Percentiles rank a stretch among this genome's conserved stretches.
phyloP scores from a whole-genome alignment of 345 rosid species.

The Lagerstroemia speciosa region DNA sequence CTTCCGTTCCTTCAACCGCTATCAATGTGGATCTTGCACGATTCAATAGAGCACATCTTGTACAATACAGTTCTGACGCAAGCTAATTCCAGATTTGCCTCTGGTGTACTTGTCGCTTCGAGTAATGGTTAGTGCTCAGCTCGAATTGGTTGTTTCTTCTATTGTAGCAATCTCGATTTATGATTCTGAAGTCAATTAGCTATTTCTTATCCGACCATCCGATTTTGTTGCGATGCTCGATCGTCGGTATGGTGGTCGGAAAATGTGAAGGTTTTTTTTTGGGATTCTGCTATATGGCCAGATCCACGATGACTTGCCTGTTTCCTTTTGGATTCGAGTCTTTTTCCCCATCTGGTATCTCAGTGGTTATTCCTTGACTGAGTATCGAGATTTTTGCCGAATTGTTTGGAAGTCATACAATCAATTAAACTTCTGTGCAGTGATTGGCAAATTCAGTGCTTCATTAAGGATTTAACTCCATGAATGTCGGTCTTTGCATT shows the following conservation, averaged over 20 bases:
- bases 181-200: neutral
- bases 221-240: neutral
- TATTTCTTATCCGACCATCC: too few relatives aligned
- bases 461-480: conserved; percentile 38
- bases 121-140: neutral
- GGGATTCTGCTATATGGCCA: neutral
- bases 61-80: neutral
- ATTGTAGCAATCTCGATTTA: neutral
- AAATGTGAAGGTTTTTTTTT: neutral
- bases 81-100: neutral
- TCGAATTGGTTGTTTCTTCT: neutral
- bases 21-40: neutral
- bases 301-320: neutral
- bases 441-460: neutral
- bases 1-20: neutral
- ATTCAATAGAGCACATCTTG: too few relatives aligned
- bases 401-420: neutral
- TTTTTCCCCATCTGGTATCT: neutral
- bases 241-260: neutral
- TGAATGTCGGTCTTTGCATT: neutral
- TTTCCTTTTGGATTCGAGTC: neutral
- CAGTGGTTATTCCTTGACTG: neutral
- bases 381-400: too few relatives aligned
- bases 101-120: neutral
- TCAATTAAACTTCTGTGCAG: neutral